Evolutionary conservation across 2,329 filamentous ascomycete genomes (phyloP), one percentile per base, ranked within the genome.

Genomic region (Penicillium thymicola): DNA sequence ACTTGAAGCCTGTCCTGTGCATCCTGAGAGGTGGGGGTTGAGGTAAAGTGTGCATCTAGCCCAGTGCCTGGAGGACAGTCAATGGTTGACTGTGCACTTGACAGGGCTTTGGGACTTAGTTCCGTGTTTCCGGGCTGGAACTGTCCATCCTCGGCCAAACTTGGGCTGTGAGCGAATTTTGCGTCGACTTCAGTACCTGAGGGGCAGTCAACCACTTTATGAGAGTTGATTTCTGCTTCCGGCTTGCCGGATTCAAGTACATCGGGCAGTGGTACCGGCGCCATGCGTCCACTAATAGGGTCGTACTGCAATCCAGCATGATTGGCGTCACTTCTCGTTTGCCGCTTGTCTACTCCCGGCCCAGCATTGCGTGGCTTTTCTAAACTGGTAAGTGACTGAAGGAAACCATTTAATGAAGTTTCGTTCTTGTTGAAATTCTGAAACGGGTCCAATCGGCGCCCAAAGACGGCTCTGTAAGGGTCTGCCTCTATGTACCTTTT

Each of bases 281-380:
- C 64, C 71, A 78, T 78, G 23, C 75, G 70, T 32, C 75, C 73
- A 54, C 69, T 74, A 34, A 78, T 73, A 9, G 76, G 76, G 40
- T 78, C 76, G 58, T 76, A 78, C 48, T 71, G 66, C 55, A 71
- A 68, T 9, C 37, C 38, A 27, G 50, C 58, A 14, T 47, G 61
- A 23, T 49, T 58, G n/a, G 21, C 16, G 14, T 37, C 14, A n/a
- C 16, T 55, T 21, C 23, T 37, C 11, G 47, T 28, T n/a, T 52
- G 52, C 2, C 53, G 40, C 11, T 53, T 51, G n/a, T 37, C 43
- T 55, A 43, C 50, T 51, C 18, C 47, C 51, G 28, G 46, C 23
- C 16, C 59, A 56, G 50, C 38, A n/a, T 57, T 57, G 13, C 48
- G 25, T 5, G 58, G 14, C 2, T 56, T 38, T 34, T 57, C 27